phyloP scores from a whole-genome alignment of 139 green algal species.

The Coccomyxa sp. region DNA sequence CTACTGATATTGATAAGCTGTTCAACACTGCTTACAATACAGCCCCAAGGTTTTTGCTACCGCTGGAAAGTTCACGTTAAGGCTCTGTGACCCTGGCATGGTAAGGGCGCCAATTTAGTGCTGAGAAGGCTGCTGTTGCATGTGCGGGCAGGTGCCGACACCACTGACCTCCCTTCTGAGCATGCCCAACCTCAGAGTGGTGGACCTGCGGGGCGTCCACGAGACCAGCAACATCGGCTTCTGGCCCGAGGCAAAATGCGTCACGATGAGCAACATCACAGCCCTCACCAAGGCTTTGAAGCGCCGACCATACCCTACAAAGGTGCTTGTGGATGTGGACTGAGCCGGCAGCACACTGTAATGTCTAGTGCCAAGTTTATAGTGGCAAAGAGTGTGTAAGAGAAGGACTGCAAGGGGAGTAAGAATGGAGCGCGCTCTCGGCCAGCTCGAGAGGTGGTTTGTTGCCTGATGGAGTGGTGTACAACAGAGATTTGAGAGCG shows the following conservation, averaged over 20 bases:
- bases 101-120: not conserved
- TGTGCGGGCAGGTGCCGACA: constrained; percentile 2
- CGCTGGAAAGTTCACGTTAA: not conserved
- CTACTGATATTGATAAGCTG: not conserved
- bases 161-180: constrained; percentile 24
- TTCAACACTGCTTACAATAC: not conserved
- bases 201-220: constrained; percentile 49
- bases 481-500: no score
- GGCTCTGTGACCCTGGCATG: not conserved
- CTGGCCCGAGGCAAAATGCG: constrained; percentile 50
- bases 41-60: not conserved
- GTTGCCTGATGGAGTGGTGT: no score
- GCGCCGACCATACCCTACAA: constrained; percentile 9
- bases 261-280: constrained; percentile 48
- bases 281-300: constrained; percentile 40
- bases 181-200: constrained; percentile 21
- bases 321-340: constrained; percentile 9
- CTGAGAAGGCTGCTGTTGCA: not conserved
- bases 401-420: no score
- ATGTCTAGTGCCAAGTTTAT: no score
- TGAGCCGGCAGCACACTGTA: no score
- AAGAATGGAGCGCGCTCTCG: no score
- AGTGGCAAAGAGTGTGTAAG: no score
- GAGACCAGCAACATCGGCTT: constrained; percentile 21
- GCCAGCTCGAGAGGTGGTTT: no score